These are phyloP conservation scores for Coix lacrymajobi DNA, from an alignment of 176 grass and related monocot genomes.

Conservation along the genomic window DNA sequence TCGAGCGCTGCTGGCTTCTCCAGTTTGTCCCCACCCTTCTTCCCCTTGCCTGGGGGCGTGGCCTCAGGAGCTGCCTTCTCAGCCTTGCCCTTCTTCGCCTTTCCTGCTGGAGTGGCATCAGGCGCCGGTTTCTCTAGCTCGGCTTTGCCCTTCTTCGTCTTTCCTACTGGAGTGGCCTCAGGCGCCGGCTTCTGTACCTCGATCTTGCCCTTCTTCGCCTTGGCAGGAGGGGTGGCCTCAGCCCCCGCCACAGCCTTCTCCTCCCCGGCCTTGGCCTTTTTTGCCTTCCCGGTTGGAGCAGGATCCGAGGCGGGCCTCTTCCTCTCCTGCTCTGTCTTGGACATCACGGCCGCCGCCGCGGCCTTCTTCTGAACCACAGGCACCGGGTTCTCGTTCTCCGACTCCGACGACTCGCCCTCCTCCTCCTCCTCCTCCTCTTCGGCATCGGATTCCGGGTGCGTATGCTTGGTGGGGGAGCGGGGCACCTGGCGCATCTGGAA, in stretches of 20 bases:
- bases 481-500: constrained; percentile 11
- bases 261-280: constrained; percentile 1
- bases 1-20: neutral
- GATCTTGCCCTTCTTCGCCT: constrained; percentile 8
- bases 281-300: neutral
- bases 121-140: neutral
- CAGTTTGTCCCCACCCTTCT: neutral
- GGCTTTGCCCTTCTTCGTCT: neutral
- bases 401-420: neutral
- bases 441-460: neutral
- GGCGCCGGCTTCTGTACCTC: neutral
- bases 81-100: neutral
- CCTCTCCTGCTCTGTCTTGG: constrained; percentile 6
- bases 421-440: neutral
- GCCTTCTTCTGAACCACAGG: neutral
- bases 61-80: neutral
- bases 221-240: neutral
- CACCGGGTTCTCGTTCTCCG: neutral
- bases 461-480: neutral
- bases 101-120: neutral
- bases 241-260: neutral
- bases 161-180: neutral
- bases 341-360: neutral
- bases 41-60: neutral
- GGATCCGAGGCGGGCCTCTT: constrained; percentile 17